Evolutionary conservation across 78 protist genomes (phyloP), one percentile per base, ranked within the genome.

Genomic region (Capsaspora owczarzaki): DNA sequence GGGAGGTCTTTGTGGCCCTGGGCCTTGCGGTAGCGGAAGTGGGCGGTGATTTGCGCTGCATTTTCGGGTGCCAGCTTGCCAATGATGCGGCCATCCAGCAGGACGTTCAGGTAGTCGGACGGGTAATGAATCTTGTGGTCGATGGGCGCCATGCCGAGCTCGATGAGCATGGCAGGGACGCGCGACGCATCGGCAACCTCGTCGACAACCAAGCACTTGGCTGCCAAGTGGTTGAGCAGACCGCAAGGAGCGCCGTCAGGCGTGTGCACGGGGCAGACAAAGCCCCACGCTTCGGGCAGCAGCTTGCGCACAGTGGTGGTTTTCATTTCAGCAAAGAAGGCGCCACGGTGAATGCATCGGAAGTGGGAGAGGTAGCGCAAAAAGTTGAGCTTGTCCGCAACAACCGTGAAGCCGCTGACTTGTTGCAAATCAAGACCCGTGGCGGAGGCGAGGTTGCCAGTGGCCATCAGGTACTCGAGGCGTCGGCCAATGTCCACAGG

Each of bases 171-270:
- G 51, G 41, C 29, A 29, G 79, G 43, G 37, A 74, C 10, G 72
- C 60, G 19, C 19, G 20, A 14, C 46, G 68, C 4, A 12, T 63
- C 75, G 37, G 3, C 75, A 20, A 0, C 22, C 25, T 25, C 61
- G 61, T 0, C 22, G 66, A 19, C 74, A 20, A 85, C 85, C 33
- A 61, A 25, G 83, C 98, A 93, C 16, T 37, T 42, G 31, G 51
- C 25, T 0, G 98, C 51, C 43, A 98, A 78, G 80, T 97, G 99
- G 85, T 95, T 95, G 37, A 97, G 80, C 38, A 98, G 89, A 46
- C 99, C 99, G 75, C 99, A 98, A 37, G 98, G 98, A 35, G 96
- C 89, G 29, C 99, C 99, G 77, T 98, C 99, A 47, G 99, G 99
- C 4, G 99, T 97, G 95, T 98, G 99, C 37, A 97, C 99, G 44